A percentile compares a stretch with the other conserved stretches of the same genome.
phyloP scores from a whole-genome alignment of 1,284 basidiomycete genomes.

The Cerioporus squamosus region DNA sequence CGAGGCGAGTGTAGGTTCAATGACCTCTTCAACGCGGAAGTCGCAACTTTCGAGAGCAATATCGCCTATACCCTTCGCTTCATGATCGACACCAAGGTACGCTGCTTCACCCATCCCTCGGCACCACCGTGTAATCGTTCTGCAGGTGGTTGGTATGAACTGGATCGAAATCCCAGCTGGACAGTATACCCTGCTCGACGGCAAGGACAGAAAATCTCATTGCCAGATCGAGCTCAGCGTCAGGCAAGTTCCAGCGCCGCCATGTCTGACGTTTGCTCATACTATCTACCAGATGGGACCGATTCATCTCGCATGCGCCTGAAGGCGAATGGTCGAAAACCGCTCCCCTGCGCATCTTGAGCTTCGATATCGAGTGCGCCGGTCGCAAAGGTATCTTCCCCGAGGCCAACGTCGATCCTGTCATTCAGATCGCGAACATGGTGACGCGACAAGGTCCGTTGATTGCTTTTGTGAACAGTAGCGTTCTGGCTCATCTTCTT shows the following conservation, averaged over 20 bases:
- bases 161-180: constrained; percentile 92
- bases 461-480: too few relatives aligned
- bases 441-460: constrained; percentile 87
- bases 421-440: constrained; percentile 98
- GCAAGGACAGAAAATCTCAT: constrained; percentile 67
- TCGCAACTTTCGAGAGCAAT: constrained; percentile 89
- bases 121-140: neutral
- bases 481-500: neutral
- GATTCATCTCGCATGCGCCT: constrained; percentile 85
- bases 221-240: constrained; percentile 89
- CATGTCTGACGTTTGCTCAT: neutral
- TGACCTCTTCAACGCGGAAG: constrained; percentile 62
- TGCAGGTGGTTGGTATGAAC: constrained; percentile 93
- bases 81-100: constrained; percentile 94
- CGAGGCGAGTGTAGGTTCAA: constrained; percentile 79
- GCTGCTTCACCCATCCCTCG: constrained; percentile 1
- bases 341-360: constrained; percentile 89
- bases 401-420: constrained; percentile 85
- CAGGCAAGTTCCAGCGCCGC: constrained; percentile 46
- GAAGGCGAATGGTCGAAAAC: constrained; percentile 91
- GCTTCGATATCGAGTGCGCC: constrained; percentile 98
- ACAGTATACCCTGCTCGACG: constrained; percentile 68
- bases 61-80: constrained; percentile 88
- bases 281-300: constrained; percentile 64
- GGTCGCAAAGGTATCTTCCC: constrained; percentile 96